Conservation (phyloP, 2,329 filamentous ascomycete species). For the Cytospora schulzeri region DNA sequence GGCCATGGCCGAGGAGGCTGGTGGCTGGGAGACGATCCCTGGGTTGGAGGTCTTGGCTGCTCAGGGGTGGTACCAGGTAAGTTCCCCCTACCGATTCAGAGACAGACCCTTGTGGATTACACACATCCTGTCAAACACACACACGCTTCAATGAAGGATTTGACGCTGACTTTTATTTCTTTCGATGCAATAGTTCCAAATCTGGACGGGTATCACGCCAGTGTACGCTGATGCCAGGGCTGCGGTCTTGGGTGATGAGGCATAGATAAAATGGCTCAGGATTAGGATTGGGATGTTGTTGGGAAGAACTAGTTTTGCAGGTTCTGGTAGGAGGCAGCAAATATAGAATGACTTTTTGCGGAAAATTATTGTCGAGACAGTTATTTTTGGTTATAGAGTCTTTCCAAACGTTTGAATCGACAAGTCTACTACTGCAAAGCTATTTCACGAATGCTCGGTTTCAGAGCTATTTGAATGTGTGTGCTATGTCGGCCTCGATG, state of each 20-base stretch:
- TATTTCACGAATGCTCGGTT: too few species aligned
- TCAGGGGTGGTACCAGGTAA: constrained; percentile 85
- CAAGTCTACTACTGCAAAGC: too few species aligned
- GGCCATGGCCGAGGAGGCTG: constrained; percentile 73
- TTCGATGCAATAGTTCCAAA: constrained; percentile 61
- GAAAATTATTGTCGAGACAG: too few species aligned
- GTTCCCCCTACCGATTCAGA: constrained; percentile 38
- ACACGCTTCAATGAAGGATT: constrained; percentile 16
- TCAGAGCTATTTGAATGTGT: too few species aligned
- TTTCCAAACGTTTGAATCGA: too few species aligned
- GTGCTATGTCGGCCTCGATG: too few species aligned
- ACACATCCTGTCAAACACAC: not conserved
- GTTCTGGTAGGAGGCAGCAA: too few species aligned
- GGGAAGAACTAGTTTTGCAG: too few species aligned
- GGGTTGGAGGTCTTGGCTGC: constrained; percentile 87
- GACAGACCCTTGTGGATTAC: not conserved
- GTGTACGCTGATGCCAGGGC: constrained; percentile 69
- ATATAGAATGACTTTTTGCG: too few species aligned
- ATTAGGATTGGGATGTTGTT: not conserved
- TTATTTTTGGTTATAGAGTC: too few species aligned
- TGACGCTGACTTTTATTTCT: constrained; percentile 32
- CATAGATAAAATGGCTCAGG: constrained; percentile 2
- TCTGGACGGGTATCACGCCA: constrained; percentile 82
- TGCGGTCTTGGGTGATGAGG: constrained; percentile 52
- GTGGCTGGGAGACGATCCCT: constrained; percentile 81